phyloP scores from a whole-genome alignment of 768 basidiomycete genomes.

The Kwoniella heveanensis region DNA sequence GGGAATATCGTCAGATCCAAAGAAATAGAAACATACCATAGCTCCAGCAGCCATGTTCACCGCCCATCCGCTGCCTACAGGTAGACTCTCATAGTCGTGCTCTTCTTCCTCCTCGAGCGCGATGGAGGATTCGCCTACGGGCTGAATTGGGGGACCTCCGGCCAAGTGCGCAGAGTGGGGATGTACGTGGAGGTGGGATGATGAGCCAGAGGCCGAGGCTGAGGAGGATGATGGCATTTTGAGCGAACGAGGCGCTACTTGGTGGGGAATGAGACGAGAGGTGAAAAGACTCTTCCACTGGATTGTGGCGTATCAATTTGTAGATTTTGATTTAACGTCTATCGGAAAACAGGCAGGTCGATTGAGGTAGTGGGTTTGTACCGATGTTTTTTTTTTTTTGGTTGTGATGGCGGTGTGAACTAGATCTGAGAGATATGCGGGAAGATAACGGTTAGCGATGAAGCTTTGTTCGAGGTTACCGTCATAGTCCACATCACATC shows the following conservation, averaged over 20 bases:
- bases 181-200: slow-evolving; percentile 30
- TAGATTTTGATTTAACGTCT: no score
- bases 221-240: slow-evolving; percentile 26
- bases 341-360: no score
- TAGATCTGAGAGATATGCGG: no score
- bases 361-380: no score
- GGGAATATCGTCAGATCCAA: no score
- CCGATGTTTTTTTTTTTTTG: no score
- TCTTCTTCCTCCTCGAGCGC: slow-evolving; percentile 59
- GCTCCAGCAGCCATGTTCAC: slow-evolving; percentile 98
- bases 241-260: slow-evolving; percentile 4
- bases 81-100: slow-evolving; percentile 67
- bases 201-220: slow-evolving; percentile 18
- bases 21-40: slow-evolving; percentile 68
- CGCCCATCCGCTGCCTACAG: slow-evolving; percentile 75
- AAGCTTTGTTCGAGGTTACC: no score
- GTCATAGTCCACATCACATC: no score
- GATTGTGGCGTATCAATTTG: no score
- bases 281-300: no score
- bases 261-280: no score
- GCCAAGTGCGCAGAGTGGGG: slow-evolving; percentile 36
- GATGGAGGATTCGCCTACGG: slow-evolving; percentile 28
- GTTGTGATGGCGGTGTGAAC: neutral
- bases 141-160: slow-evolving; percentile 11
- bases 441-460: no score